phyloP scores from a whole-genome alignment of 2,329 filamentous ascomycete genomes.

The Amauroascus niger region DNA sequence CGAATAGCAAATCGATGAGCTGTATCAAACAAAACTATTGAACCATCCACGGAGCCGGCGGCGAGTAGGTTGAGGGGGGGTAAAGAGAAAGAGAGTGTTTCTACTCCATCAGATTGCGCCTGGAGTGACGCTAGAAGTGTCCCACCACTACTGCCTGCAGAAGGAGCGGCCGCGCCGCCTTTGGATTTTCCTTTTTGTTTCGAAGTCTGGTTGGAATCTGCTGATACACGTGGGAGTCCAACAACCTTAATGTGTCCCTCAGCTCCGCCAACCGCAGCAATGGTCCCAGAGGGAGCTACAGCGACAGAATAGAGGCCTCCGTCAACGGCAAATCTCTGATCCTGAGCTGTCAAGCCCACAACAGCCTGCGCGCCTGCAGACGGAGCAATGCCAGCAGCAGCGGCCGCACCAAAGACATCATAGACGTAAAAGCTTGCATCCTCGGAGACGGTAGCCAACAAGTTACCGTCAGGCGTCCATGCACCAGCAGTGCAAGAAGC shows the following conservation, averaged over 20 bases:
- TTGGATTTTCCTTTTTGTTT: conserved; percentile 45
- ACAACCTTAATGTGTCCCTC: conserved; percentile 78
- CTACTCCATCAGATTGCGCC: conserved; percentile 67
- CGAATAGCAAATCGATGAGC: conserved; percentile 79
- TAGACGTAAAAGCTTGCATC: conserved; percentile 84
- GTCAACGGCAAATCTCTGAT: conserved; percentile 85
- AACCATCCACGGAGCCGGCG: conserved; percentile 54
- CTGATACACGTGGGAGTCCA: conserved; percentile 59
- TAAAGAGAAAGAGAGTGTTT: conserved; percentile 59
- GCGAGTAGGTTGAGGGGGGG: conserved; percentile 52
- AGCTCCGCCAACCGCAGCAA: conserved; percentile 79
- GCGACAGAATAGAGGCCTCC: conserved; percentile 85
- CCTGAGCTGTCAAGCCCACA: conserved; percentile 64
- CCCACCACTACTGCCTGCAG: conserved; percentile 52
- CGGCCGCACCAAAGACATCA: conserved; percentile 76
- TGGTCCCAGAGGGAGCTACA: conserved; percentile 65
- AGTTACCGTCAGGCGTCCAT: conserved; percentile 78
- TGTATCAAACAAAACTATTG: conserved; percentile 77
- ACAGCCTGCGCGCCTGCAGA: conserved; percentile 53
- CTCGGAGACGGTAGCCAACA: conserved; percentile 81
- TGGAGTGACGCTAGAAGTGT: conserved; percentile 75
- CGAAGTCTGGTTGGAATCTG: conserved; percentile 36
- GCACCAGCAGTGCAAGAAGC: conserved; percentile 75
- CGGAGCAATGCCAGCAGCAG: conserved; percentile 51
- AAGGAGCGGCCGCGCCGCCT: conserved; percentile 30